Base-by-base conservation (phyloP, 2,329 filamentous ascomycete species). In the Verticillium longisporum region DNA sequence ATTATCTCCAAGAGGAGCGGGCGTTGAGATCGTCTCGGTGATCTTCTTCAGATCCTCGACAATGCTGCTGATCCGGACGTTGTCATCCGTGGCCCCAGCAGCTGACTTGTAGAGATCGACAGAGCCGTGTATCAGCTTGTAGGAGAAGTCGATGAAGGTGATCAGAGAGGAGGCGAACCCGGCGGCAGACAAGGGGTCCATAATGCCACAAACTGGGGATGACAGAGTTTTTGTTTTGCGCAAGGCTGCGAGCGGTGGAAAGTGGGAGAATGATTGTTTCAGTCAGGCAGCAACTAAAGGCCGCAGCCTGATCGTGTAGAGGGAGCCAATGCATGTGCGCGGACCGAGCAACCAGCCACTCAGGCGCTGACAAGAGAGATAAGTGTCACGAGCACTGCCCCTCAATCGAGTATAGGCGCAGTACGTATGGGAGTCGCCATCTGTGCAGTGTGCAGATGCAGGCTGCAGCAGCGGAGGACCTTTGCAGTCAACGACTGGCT, bases 21-120 rank as follows among this genome's bases (percentile, higher is more conserved):
- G 41, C 26, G 33, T 9, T 15, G 41, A 18, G 21, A 56, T 61
- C 41, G 37, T 57, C 50, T 57, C 56, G 7, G 61, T 61, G 14
- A 45, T 55, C 4, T 56, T 55, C 21, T 56, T 45, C 4, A 64
- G 57, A 32, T 61, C 61, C n/a, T 33, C 33, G 9, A 62, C 55
- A 32, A 64, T 41, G 11, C n/a, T 58, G 32, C 36, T 18, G 33
- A 61, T 59, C 13, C 55, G 58, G 11, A 18, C 74, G 33, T 58
- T 55, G 3, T 61, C 60, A 18, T 26, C n/a, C 4, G 60, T 45
- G 50, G 26, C 32, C 6, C 60, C 60, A 7, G 36, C 32, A 18
- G 58, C 18, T 2, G 41, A 55, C 21, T 41, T 15, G 41, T 59
- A 59, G 18, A 59, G n/a, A 5, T 10, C 21, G 34, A 26, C 5